phyloP scores from a whole-genome alignment of 1,284 basidiomycete species.

The Mycena citricolor region DNA sequence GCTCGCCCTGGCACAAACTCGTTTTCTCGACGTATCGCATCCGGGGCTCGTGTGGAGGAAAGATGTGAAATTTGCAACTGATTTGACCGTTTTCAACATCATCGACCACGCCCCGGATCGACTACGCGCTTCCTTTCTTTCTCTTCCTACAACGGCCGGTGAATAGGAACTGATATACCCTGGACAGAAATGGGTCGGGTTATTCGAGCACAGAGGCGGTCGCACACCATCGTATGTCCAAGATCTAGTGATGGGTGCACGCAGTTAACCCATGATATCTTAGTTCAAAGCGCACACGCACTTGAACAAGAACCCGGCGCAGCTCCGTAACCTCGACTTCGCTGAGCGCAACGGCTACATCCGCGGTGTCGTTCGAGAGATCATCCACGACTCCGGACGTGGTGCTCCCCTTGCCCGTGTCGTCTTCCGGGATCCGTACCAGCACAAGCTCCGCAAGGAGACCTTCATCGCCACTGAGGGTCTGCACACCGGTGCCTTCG shows the following conservation, averaged over 20 bases:
- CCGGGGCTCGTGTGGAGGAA: too few species aligned
- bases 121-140: not conserved
- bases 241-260: slow-evolving; percentile 7
- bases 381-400: slow-evolving; percentile 99
- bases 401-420: slow-evolving; percentile 98
- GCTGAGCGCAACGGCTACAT: slow-evolving; percentile 99
- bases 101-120: not conserved
- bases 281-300: slow-evolving; percentile 96
- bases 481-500: slow-evolving; percentile 96
- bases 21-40: not conserved
- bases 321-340: slow-evolving; percentile 92
- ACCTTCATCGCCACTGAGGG: slow-evolving; percentile 99
- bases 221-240: slow-evolving; percentile 77
- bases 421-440: slow-evolving; percentile 99
- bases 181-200: slow-evolving; percentile 75
- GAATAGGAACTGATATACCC: slow-evolving; percentile 32
- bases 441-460: slow-evolving; percentile 97
- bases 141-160: slow-evolving; percentile 8
- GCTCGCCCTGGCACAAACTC: not conserved
- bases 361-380: slow-evolving; percentile 98
- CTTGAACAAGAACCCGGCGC: slow-evolving; percentile 93
- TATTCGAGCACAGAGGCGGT: slow-evolving; percentile 84
- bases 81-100: not conserved
- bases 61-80: too few species aligned
- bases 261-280: slow-evolving; percentile 5